Evolutionary conservation across 257 asterid genomes (phyloP).

Genomic region (Verbascum thapsus): DNA sequence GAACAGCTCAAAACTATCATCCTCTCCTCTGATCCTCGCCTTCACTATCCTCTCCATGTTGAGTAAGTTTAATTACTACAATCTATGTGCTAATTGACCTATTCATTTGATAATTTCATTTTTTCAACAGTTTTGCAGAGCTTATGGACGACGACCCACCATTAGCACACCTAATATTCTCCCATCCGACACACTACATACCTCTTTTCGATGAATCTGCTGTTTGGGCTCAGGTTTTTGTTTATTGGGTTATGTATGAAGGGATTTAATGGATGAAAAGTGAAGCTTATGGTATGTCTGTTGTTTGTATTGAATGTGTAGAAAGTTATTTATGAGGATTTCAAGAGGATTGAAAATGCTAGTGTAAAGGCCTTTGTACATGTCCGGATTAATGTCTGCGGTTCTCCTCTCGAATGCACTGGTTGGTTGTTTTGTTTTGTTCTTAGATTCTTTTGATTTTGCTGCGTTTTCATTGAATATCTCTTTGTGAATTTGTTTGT

Average conservation of each 20-base stretch:
- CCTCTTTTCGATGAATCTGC: conserved; percentile 76
- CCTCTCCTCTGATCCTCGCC: conserved; percentile 74
- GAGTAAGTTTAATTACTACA: conserved; percentile 57
- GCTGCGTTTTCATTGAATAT: not conserved
- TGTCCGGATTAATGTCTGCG: conserved; percentile 74
- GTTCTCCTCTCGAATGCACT: conserved; percentile 96
- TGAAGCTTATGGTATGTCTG: conserved; percentile 15
- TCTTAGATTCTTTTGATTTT: conserved; percentile 7
- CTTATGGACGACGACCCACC: conserved; percentile 74
- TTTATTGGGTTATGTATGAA: not conserved
- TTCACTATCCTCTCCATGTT: conserved; percentile 75
- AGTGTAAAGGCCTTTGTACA: conserved; percentile 71
- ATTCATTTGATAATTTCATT: not conserved
- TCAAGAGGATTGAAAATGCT: conserved; percentile 55
- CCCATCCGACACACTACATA: conserved; percentile 70
- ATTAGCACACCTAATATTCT: conserved; percentile 70
- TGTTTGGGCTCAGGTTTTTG: conserved; percentile 79
- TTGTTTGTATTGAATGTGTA: conserved; percentile 36
- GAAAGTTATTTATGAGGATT: conserved; percentile 73
- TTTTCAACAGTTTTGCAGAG: conserved; percentile 69
- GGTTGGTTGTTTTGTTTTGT: conserved; percentile 51
- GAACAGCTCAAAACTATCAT: conserved; percentile 64
- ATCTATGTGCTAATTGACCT: not conserved
- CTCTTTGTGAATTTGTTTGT: conserved; percentile 3
- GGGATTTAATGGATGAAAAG: not conserved